A percentile compares a stretch with the other conserved stretches of the same genome.
phyloP scores from a whole-genome alignment of 768 basidiomycete species.

The Podaxis pistillaris region DNA sequence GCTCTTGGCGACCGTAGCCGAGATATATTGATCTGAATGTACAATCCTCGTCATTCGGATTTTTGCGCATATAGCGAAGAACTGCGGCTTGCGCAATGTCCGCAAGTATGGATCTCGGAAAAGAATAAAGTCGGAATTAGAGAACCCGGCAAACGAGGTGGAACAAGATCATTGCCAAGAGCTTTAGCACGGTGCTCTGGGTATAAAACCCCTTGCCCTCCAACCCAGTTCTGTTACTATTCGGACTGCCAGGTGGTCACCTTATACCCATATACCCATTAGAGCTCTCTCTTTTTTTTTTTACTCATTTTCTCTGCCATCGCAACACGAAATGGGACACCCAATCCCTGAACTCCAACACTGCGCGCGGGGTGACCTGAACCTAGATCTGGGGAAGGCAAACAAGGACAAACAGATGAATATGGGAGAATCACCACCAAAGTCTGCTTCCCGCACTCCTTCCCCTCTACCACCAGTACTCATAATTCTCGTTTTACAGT shows the following conservation, averaged over 20 bases:
- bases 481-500: constrained; percentile 1
- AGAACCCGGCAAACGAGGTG: background rate
- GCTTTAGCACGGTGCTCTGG: background rate
- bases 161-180: constrained; percentile 5
- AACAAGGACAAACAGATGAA: constrained; percentile 23
- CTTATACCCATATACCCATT: constrained; percentile 2
- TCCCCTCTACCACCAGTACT: constrained; percentile 13
- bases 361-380: constrained; percentile 19
- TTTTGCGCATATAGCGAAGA: background rate
- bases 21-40: background rate
- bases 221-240: background rate
- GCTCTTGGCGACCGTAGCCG: background rate
- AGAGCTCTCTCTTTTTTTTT: background rate
- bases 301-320: background rate
- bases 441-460: constrained; percentile 16
- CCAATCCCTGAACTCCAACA: constrained; percentile 10
- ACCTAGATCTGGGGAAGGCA: constrained; percentile 13
- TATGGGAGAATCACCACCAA: constrained; percentile 9
- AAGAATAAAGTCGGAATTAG: background rate
- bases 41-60: background rate
- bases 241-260: background rate
- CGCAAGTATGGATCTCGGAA: background rate
- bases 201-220: background rate
- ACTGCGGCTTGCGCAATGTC: background rate
- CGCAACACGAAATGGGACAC: background rate